A percentile compares a stretch with the other conserved stretches of the same genome.
Evolutionary conservation across 2,329 filamentous ascomycete species (phyloP).

Genomic region (Colletotrichum sojae): DNA sequence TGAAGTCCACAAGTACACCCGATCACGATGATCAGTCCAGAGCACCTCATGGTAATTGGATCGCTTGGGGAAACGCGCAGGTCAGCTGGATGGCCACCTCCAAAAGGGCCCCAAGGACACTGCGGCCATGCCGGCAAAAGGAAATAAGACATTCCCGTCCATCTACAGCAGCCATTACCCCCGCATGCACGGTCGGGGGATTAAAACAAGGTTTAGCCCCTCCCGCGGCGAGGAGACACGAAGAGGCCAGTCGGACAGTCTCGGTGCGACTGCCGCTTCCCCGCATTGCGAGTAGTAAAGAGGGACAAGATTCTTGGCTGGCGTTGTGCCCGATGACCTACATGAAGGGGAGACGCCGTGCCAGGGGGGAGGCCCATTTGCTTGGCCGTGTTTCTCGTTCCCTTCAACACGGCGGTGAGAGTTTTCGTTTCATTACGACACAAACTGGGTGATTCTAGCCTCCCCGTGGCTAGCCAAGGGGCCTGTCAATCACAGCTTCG

Average conservation of each 20-base stretch:
- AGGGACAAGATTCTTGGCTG: conserved; percentile 19
- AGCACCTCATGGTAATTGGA: conserved; percentile 6
- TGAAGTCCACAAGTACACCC: conserved; percentile 4
- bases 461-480: not conserved
- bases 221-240: conserved; percentile 19
- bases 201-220: conserved; percentile 41
- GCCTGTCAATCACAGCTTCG: conserved; percentile 32
- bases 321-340: conserved; percentile 21
- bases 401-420: conserved; percentile 10
- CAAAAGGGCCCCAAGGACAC: conserved; percentile 1
- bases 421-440: not conserved
- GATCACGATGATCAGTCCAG: not conserved
- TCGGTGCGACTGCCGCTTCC: conserved; percentile 20
- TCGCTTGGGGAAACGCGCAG: conserved; percentile 4
- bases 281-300: conserved; percentile 10
- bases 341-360: not conserved
- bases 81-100: conserved; percentile 17
- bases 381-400: not conserved
- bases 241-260: conserved; percentile 24
- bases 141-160: conserved; percentile 20
- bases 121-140: conserved; percentile 14
- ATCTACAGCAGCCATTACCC: conserved; percentile 22
- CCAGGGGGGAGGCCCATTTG: not conserved
- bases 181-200: conserved; percentile 34
- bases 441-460: conserved; percentile 6